Evolutionary conservation across 768 basidiomycete species (phyloP), one percentile per base, ranked within the genome.

Genomic region (Pisolithus marmoratus): DNA sequence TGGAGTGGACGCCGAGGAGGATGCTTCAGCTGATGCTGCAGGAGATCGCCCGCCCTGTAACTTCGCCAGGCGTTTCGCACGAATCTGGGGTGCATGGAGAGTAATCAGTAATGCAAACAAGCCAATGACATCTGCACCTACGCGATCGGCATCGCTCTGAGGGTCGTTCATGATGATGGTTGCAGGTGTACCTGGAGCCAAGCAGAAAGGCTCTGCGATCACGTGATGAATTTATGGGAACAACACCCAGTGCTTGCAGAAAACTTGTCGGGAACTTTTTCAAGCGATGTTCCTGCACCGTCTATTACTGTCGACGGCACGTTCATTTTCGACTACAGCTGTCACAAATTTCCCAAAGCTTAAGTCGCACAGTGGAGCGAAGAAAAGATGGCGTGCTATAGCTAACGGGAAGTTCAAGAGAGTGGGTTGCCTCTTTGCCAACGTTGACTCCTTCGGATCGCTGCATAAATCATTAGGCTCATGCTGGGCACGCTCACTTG

Each of bases 31-130:
- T 11, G 78, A 62, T 8, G 78, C 66, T 0, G 76, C 61, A 12
- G 57, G 65, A 27, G 74, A 70, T 38, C 71, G 56, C 40, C 70
- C 59, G 37, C 63, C 73, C 62, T 88, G 87, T 8, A 97, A 77
- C 66, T 89, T 91, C 29, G 90, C 93, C 48, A 98, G 77, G 51
- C 94, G 83, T 70, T 95, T 95, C 66, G 91, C 72, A 57, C 93
- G 90, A 64, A 96, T 95, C 94, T 95, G 60, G 6, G 24, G 12
- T 15, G 15, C 2, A 34, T 20, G 37, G 8, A 50, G 46, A 8
- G 34, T 50, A 44, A 41, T 41, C 5, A 2, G 12, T 22, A 11
- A 12, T 3, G 0, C 1, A 5, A 14, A 2, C 4, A 15, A 1
- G 34, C 12, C 34, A 15, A 1, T 34, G 44, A 22, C 27, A 29